Conservation (phyloP, 2,329 filamentous ascomycete species). For the Colletotrichum cereale region DNA sequence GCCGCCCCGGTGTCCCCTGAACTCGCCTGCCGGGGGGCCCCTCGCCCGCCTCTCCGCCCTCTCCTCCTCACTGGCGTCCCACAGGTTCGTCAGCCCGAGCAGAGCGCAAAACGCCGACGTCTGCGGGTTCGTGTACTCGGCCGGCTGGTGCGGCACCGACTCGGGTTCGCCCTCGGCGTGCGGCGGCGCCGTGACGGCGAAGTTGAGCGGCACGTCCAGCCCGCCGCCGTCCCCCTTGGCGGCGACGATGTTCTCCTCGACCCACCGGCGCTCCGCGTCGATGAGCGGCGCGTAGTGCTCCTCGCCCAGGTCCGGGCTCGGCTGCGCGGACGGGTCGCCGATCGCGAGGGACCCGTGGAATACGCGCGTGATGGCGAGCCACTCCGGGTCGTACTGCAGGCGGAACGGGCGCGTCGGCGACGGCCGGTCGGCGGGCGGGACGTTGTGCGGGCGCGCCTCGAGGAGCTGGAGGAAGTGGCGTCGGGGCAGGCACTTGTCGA, state of each 20-base stretch:
- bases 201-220: constrained; percentile 82
- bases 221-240: constrained; percentile 69
- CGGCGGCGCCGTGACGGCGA: constrained; percentile 79
- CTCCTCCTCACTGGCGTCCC: constrained; percentile 79
- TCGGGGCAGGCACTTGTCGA: constrained; percentile 89
- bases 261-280: constrained; percentile 79
- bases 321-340: constrained; percentile 67
- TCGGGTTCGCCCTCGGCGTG: constrained; percentile 71
- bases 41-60: constrained; percentile 67
- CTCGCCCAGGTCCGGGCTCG: constrained; percentile 75
- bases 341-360: constrained; percentile 77
- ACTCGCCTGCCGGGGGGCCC: constrained; percentile 64
- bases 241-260: constrained; percentile 82
- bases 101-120: constrained; percentile 85
- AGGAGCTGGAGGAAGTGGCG: constrained; percentile 86
- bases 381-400: constrained; percentile 90
- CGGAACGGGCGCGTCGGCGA: constrained; percentile 61
- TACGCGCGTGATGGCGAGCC: constrained; percentile 91
- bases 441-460: constrained; percentile 63
- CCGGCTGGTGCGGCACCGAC: constrained; percentile 72
- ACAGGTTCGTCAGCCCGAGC: constrained; percentile 81
- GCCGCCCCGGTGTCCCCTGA: constrained; percentile 49
- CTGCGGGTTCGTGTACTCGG: constrained; percentile 89
- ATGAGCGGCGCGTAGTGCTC: constrained; percentile 77
- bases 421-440: constrained; percentile 28